Evolutionary conservation across 2,329 filamentous ascomycete genomes (phyloP).

Genomic region (Phialophora chinensis): DNA sequence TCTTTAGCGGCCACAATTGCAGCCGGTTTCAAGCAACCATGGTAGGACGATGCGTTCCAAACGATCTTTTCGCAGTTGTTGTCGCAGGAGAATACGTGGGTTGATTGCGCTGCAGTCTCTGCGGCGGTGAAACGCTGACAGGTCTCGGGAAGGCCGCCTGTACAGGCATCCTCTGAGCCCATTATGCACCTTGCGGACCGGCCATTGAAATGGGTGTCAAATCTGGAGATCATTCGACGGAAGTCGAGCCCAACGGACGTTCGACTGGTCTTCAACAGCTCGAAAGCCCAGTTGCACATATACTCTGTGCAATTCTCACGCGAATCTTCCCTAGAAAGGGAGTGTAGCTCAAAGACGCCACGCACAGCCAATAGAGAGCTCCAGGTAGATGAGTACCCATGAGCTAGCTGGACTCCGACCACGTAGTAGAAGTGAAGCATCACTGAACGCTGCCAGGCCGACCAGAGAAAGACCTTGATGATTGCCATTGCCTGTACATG

Average conservation of each 20-base stretch:
- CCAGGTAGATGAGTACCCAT: conserved; percentile 12
- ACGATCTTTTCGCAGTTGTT: not conserved
- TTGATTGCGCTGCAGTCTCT: conserved; percentile 9
- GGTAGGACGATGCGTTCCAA: conserved; percentile 6
- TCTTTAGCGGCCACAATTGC: conserved; percentile 1
- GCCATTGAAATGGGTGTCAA: conserved; percentile 5
- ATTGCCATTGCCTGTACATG: conserved; percentile 12
- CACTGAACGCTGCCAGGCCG: conserved; percentile 13
- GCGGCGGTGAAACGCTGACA: conserved; percentile 17
- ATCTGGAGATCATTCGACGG: conserved; percentile 12
- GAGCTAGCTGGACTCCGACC: conserved; percentile 9
- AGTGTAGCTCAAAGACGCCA: conserved; percentile 3
- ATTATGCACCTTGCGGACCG: not conserved
- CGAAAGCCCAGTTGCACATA: conserved; percentile 15
- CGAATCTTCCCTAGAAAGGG: conserved; percentile 3
- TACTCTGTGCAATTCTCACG: conserved; percentile 10
- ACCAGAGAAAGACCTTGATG: conserved; percentile 16
- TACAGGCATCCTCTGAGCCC: conserved; percentile 2
- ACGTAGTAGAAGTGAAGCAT: conserved; percentile 20
- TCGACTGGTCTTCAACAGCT: conserved; percentile 11
- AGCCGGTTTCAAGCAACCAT: conserved; percentile 8
- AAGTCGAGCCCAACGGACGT: conserved; percentile 15
- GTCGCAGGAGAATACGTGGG: not conserved
- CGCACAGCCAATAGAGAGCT: conserved; percentile 12
- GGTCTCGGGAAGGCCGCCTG: conserved; percentile 5